A percentile compares a stretch with the other conserved stretches of the same genome.
Evolutionary conservation across 2,329 filamentous ascomycete species (phyloP).

Genomic region (Mycogone perniciosa): DNA sequence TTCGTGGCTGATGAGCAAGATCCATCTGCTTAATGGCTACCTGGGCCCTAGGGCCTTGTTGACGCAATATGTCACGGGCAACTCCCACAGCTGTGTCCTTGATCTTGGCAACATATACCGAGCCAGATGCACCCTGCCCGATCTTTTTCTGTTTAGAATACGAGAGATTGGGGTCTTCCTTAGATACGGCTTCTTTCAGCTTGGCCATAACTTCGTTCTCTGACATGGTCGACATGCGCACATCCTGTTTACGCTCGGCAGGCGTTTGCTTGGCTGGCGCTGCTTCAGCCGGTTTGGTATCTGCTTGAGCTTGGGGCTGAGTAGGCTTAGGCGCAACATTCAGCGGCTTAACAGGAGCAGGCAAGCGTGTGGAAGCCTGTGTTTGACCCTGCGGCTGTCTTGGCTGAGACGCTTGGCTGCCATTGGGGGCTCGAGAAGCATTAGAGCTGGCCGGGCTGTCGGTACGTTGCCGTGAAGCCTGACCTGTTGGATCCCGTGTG

Average conservation of each 20-base stretch:
- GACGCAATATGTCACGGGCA: conserved; percentile 70
- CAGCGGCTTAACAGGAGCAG: conserved; percentile 67
- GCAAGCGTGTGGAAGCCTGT: conserved; percentile 43
- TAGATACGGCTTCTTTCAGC: conserved; percentile 88
- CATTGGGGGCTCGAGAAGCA: conserved; percentile 53
- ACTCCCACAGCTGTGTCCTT: conserved; percentile 84
- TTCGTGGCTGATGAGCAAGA: conserved; percentile 89
- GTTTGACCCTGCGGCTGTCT: conserved; percentile 39
- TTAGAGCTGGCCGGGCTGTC: conserved; percentile 42
- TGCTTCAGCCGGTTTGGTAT: conserved; percentile 82
- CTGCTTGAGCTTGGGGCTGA: conserved; percentile 47
- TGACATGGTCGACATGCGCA: conserved; percentile 97
- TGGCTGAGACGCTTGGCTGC: conserved; percentile 45
- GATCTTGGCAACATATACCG: conserved; percentile 94
- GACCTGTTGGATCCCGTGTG: conserved; percentile 34
- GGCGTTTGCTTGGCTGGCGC: conserved; percentile 72
- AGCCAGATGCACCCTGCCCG: conserved; percentile 94
- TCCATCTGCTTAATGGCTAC: conserved; percentile 99
- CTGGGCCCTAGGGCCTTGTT: conserved; percentile 75
- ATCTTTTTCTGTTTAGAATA: conserved; percentile 99
- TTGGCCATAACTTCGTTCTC: conserved; percentile 97
- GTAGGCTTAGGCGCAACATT: conserved; percentile 66
- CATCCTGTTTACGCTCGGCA: conserved; percentile 76
- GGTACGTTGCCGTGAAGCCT: conserved; percentile 39
- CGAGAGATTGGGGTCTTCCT: conserved; percentile 87